Evolutionary conservation across 2,329 filamentous ascomycete species (phyloP).

Genomic region (Aspergillus candidus): DNA sequence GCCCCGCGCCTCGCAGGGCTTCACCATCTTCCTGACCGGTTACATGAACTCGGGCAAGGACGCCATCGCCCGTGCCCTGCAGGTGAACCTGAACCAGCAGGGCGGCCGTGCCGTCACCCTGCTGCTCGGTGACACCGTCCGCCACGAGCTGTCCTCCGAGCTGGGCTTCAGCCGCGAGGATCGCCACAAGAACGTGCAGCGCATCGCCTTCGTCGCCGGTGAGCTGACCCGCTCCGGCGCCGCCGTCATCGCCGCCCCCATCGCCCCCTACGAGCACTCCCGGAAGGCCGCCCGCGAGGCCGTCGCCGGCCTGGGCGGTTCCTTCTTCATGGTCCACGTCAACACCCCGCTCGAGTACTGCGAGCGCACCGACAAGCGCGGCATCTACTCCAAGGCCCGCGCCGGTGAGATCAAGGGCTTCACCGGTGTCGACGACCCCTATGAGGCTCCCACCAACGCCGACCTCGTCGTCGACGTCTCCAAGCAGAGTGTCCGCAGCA

Average conservation of each 20-base stretch:
- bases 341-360: conserved; percentile 86
- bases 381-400: conserved; percentile 79
- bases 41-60: conserved; percentile 98
- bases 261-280: conserved; percentile 81
- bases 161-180: conserved; percentile 92
- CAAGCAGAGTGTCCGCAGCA: conserved; percentile 82
- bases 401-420: conserved; percentile 94
- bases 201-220: conserved; percentile 91
- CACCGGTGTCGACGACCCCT: conserved; percentile 96
- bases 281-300: conserved; percentile 74
- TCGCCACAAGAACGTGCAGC: conserved; percentile 88
- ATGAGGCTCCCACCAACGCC: conserved; percentile 75
- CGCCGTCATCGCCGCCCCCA: conserved; percentile 92
- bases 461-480: conserved; percentile 78
- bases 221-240: conserved; percentile 90
- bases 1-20: conserved; percentile 82
- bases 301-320: conserved; percentile 67
- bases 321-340: conserved; percentile 93
- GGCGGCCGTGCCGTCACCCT: conserved; percentile 91
- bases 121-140: conserved; percentile 91
- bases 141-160: conserved; percentile 85
- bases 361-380: conserved; percentile 91
- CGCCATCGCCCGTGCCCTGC: conserved; percentile 87
- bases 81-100: conserved; percentile 97
- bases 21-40: conserved; percentile 96